Base-by-base conservation (phyloP, 2,329 filamentous ascomycete genomes). In the Cryphonectria carpinicola region DNA sequence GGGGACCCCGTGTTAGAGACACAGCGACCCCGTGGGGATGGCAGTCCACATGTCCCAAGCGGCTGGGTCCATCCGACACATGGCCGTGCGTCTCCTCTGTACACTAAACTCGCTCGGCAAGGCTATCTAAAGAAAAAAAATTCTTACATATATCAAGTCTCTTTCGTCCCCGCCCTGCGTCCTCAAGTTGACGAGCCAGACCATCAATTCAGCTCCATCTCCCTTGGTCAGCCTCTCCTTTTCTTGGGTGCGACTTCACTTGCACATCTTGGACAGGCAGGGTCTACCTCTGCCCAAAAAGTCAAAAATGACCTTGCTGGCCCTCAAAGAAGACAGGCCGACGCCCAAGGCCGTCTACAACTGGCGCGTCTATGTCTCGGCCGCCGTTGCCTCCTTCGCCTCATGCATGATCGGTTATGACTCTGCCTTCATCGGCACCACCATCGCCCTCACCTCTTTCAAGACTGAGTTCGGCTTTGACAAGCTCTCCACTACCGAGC, bases 401-500 rank as follows among this genome's bases (percentile, higher is more conserved):
- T 84, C 87, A 52, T 87, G 85, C 76, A 86, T 84, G 77, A 88
- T 89, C 68, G 86, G 85, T 70, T 87, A 87, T 72, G 92, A 94
- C 78, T 91, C 88, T 66, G 90, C 93, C 74, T 95, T 95, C 80
- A 94, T 95, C 75, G 92, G 92, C 72, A 93, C 90, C 0, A 94
- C 93, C 1, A 82, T 95, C 43, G 88, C 91, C 1, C 84, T 95
- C 41, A 84, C 87, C 0, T 92, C 92, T 0, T 95, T 95, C 80
- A 84, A 83, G 61, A 76, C 83, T 1, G 93, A 95, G 77, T 95
- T 95, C 78, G 76, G 83, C 19, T 90, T 94, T 75, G 82, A 79
- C 2, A 76, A 80, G 2, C 87, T 90, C 81, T 80, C 78, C 5
- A 68, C 78, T 0, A 69, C 76, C 3, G 77, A 87, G n/a, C 81